Evolutionary conservation across 2,329 filamentous ascomycete genomes (phyloP).

Genomic region (Fonsecaea multimorphosa): DNA sequence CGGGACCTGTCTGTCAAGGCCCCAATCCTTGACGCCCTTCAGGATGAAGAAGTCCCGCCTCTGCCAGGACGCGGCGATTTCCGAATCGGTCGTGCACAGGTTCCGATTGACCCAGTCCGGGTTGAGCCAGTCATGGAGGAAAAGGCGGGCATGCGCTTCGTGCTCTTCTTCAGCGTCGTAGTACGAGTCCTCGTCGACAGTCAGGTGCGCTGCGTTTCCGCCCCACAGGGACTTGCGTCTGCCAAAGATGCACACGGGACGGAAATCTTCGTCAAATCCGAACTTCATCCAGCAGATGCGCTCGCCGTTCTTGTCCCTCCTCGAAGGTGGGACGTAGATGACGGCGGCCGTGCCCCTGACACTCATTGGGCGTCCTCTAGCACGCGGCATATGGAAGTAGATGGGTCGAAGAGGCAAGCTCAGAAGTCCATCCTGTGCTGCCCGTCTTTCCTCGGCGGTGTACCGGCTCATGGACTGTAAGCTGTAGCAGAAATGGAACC

Average conservation of each 20-base stretch:
- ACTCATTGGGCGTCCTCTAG: slow-evolving; percentile 2
- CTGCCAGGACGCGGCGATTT: slow-evolving; percentile 19
- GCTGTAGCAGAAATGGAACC: slow-evolving; percentile 18
- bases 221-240: slow-evolving; percentile 28
- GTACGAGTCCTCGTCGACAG: slow-evolving; percentile 23
- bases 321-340: slow-evolving; percentile 16
- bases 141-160: slow-evolving; percentile 26
- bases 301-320: slow-evolving; percentile 26
- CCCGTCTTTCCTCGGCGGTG: slow-evolving; percentile 19
- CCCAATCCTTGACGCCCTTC: slow-evolving; percentile 16
- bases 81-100: slow-evolving; percentile 6
- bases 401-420: slow-evolving; percentile 21
- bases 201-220: slow-evolving; percentile 26
- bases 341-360: slow-evolving; percentile 22
- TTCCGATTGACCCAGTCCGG: no score
- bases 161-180: slow-evolving; percentile 19
- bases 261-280: slow-evolving; percentile 29
- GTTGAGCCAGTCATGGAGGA: slow-evolving; percentile 29
- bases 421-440: slow-evolving; percentile 16
- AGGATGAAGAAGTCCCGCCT: slow-evolving; percentile 24
- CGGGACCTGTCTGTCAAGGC: slow-evolving; percentile 17
- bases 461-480: slow-evolving; percentile 17
- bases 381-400: slow-evolving; percentile 23
- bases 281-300: slow-evolving; percentile 32
- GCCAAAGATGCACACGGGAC: slow-evolving; percentile 26